A percentile compares a stretch with the other conserved stretches of the same genome.
Evolutionary conservation across 2,329 filamentous ascomycete species (phyloP).

Genomic region (Pseudocercospora fuligena): DNA sequence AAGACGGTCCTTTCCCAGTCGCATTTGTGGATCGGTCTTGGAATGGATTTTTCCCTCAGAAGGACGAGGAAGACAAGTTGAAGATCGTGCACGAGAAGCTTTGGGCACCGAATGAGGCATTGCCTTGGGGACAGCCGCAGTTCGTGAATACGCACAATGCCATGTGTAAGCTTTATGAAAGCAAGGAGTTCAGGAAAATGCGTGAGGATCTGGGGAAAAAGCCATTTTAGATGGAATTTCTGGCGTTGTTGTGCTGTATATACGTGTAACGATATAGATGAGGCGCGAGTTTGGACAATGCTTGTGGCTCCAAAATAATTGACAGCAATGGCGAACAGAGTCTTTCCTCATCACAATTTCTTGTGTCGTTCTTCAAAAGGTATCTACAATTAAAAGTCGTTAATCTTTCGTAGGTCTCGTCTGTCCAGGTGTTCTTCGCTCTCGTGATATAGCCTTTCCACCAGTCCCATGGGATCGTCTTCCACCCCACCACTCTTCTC

Average conservation of each 20-base stretch:
- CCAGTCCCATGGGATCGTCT: no score
- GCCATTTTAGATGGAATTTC: slow-evolving; percentile 16
- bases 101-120: slow-evolving; percentile 22
- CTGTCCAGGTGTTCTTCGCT: not conserved
- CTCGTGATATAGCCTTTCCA: not conserved
- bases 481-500: not conserved
- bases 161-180: slow-evolving; percentile 29
- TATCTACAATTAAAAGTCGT: not conserved
- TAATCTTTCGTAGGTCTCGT: not conserved
- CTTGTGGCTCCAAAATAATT: not conserved
- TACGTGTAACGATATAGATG: slow-evolving; percentile 9
- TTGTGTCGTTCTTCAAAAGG: not conserved
- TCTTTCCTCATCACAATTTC: not conserved
- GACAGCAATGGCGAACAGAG: not conserved
- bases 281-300: not conserved
- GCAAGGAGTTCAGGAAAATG: slow-evolving; percentile 23
- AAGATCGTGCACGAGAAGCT: slow-evolving; percentile 33
- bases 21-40: slow-evolving; percentile 24
- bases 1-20: slow-evolving; percentile 27
- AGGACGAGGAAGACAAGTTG: slow-evolving; percentile 23
- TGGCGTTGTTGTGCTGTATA: not conserved
- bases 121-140: slow-evolving; percentile 25
- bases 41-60: slow-evolving; percentile 30
- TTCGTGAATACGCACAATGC: slow-evolving; percentile 26
- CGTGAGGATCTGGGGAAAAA: slow-evolving; percentile 17